Conservation (phyloP, 805 yeast genomes). For the Komagataella ulmi region DNA sequence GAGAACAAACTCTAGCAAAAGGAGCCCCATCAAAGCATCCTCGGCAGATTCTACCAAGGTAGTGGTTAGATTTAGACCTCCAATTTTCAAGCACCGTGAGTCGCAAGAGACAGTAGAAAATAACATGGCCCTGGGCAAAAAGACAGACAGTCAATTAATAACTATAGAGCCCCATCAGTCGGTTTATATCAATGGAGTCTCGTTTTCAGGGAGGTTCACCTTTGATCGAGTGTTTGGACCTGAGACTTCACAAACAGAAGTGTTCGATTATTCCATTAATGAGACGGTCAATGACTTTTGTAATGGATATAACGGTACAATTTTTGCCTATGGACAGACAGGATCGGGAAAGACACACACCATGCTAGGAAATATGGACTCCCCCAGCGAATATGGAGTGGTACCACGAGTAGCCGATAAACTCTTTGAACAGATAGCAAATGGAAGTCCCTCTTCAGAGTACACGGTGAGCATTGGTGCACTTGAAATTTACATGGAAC, state of each 20-base stretch:
- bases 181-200: neutral
- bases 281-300: conserved; percentile 59
- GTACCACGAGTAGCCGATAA: conserved; percentile 61
- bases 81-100: neutral
- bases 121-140: too few relatives aligned
- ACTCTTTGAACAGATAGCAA: conserved; percentile 41
- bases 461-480: conserved; percentile 57
- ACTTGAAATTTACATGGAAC: conserved; percentile 76
- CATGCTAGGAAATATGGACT: conserved; percentile 46
- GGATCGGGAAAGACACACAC: conserved; percentile 79
- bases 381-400: conserved; percentile 36
- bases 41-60: neutral
- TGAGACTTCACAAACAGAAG: conserved; percentile 35
- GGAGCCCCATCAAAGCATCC: neutral
- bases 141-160: neutral
- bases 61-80: neutral
- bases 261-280: conserved; percentile 44
- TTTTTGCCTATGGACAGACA: conserved; percentile 64
- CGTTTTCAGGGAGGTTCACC: conserved; percentile 22
- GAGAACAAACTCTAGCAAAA: neutral
- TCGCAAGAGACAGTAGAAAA: neutral
- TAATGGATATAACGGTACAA: conserved; percentile 36
- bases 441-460: conserved; percentile 39
- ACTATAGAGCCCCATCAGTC: neutral
- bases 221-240: conserved; percentile 55